Evolutionary conservation across 1,284 basidiomycete genomes (phyloP), one percentile per base, ranked within the genome.

Genomic region (Wallemia hederae): DNA sequence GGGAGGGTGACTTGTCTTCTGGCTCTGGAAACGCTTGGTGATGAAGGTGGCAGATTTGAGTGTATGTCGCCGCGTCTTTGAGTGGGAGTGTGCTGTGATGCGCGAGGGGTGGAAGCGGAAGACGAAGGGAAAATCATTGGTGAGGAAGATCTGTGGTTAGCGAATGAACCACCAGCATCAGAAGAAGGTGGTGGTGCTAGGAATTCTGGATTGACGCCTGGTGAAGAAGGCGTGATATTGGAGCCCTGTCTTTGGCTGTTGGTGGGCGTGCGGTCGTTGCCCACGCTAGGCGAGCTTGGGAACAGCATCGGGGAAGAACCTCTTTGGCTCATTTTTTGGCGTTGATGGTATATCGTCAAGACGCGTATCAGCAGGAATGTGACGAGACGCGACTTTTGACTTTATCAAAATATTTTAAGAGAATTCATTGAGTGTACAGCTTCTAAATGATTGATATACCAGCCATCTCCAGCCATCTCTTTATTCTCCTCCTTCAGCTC

Each of bases 61-160:
- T 68, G 67, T 34, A 68, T 67, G 62, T 68, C 67, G 27, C 67
- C 66, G 15, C 67, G 65, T 55, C 59, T 60, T 62, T 66, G 66
- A 26, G 63, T 58, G 28, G 64, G 62, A 17, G 61, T 2, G 64
- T 61, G 26, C 63, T 64, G 14, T 62, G 65, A 59, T 27, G 24
- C 26, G 22, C 26, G 26, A 11, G 26, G 31, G 22, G 24, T 28
- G 26, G 7, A 19, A 61, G 27, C 25, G 2, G 49, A 31, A 28
- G 1, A 33, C 9, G 24, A 25, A 11, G 29, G 59, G 31, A 29
- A 34, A 25, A 9, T 3, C 19, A 49, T 7, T 3, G 28, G 59
- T 11, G 29, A 60, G 2, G 59, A 60, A 15, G 29, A 60, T 9
- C 28, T 2, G 14, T 14, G 39, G 22, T 49, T 49, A 19, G 19